Percentiles rank a stretch among this genome's conserved stretches.
Evolutionary conservation across 805 yeast species (phyloP).

Genomic region (Metschnikowia corniflorae): DNA sequence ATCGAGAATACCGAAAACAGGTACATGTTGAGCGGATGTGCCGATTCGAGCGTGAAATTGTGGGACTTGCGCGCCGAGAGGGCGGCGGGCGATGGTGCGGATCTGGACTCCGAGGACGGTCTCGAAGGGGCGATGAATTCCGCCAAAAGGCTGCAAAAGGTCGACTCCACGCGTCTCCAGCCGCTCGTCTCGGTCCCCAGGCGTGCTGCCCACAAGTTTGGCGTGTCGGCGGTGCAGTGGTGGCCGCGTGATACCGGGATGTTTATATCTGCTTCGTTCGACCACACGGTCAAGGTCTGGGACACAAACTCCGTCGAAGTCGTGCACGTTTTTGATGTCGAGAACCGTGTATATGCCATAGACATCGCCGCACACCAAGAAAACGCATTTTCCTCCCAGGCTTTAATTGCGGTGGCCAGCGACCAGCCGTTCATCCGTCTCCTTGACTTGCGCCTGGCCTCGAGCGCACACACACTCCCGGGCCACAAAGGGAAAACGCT

Average conservation of each 20-base stretch:
- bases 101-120: slow-evolving; percentile 2
- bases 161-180: not conserved
- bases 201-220: slow-evolving; percentile 55
- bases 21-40: slow-evolving; percentile 65
- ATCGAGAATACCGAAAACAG: slow-evolving; percentile 46
- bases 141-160: slow-evolving; percentile 10
- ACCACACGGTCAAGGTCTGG: slow-evolving; percentile 74
- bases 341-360: slow-evolving; percentile 59
- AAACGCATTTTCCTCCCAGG: slow-evolving; percentile 25
- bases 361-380: slow-evolving; percentile 44
- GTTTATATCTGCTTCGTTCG: slow-evolving; percentile 81
- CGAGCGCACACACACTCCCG: slow-evolving; percentile 66
- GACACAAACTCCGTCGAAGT: slow-evolving; percentile 65
- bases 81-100: slow-evolving; percentile 8
- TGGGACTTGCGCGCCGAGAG: slow-evolving; percentile 50
- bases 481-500: slow-evolving; percentile 59
- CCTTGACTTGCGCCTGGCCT: slow-evolving; percentile 68
- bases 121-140: not conserved
- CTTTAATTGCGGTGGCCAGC: slow-evolving; percentile 65
- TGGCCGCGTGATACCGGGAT: slow-evolving; percentile 87
- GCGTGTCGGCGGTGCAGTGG: slow-evolving; percentile 75
- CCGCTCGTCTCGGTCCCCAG: slow-evolving; percentile 36
- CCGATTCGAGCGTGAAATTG: slow-evolving; percentile 62
- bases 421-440: slow-evolving; percentile 69
- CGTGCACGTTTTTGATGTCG: slow-evolving; percentile 64